Evolutionary conservation across 208 protist genomes (phyloP), one percentile per base, ranked within the genome.

Genomic region (Herpetomonas samuelpessoai): DNA sequence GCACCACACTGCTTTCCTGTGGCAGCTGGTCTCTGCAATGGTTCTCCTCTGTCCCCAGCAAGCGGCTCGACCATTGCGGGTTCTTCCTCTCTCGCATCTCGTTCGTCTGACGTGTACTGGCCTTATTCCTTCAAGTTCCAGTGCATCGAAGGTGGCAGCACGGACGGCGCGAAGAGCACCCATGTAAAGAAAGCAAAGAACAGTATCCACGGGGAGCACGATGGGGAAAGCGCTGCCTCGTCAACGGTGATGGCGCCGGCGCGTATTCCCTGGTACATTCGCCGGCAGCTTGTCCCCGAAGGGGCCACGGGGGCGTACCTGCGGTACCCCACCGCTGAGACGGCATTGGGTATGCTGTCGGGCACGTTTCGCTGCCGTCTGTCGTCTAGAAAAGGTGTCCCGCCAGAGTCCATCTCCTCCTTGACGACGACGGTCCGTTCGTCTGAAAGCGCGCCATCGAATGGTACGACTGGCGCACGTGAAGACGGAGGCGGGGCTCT

Each of bases 1-100:
- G 84, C 88, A 0, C 71, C 81, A 0, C 48, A 47, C 4, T 68
- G 88, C 31, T 92, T 95, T 30, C 88, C 88, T 3, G 45, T 81
- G 35, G 28, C 10, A 18, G 45, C 45, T 25, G 3, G 29, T 38
- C 50, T 10, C 14, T 35, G n/a, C 12, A 50, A n/a, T 21, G 0
- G 29, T 27, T 29, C 6, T 24, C 39, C 6, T 18, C 26, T 4
- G 10, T 22, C 35, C 2, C 1, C 21, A 3, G 29, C 29, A 60
- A 62, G 49, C 65, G 65, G 24, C n/a, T n/a, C n/a, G n/a, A n/a
- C n/a, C n/a, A n/a, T n/a, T n/a, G n/a, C n/a, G n/a, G n/a, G n/a
- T n/a, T n/a, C n/a, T n/a, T n/a, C n/a, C n/a, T n/a, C n/a, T n/a
- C n/a, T n/a, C n/a, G n/a, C n/a, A n/a, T n/a, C n/a, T n/a, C n/a